Percentiles rank a stretch among this genome's conserved stretches.
These are phyloP conservation scores for Takashimella koratensis DNA, from an alignment of 1,284 basidiomycete species.

Conservation along the genomic window DNA sequence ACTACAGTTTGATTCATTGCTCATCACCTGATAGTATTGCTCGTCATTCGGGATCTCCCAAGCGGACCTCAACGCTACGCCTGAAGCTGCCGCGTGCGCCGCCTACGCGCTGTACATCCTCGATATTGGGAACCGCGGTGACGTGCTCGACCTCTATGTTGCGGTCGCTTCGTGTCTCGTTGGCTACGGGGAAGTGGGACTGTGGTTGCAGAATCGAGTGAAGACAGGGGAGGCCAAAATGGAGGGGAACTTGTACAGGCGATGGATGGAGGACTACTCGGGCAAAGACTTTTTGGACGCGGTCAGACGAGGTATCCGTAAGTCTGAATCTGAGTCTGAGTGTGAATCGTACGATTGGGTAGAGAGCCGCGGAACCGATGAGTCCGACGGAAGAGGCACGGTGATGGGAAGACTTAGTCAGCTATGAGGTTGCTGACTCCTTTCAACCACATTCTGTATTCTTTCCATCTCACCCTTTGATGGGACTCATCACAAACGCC, in stretches of 20 bases:
- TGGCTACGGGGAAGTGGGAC: constrained; percentile 91
- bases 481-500: too few species aligned
- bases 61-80: constrained; percentile 59
- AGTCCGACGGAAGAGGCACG: too few species aligned
- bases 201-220: constrained; percentile 66
- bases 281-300: constrained; percentile 67
- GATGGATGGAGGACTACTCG: constrained; percentile 80
- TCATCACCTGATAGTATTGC: constrained; percentile 66
- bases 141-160: constrained; percentile 68
- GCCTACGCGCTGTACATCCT: constrained; percentile 85
- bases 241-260: constrained; percentile 65
- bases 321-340: too few species aligned
- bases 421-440: too few species aligned
- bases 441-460: too few species aligned
- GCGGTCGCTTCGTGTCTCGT: constrained; percentile 81
- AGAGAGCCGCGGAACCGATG: too few species aligned
- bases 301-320: constrained; percentile 67
- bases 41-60: constrained; percentile 62
- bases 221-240: constrained; percentile 55
- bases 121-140: constrained; percentile 69
- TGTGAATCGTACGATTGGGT: too few species aligned
- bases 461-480: too few species aligned
- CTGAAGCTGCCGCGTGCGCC: constrained; percentile 66
- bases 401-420: too few species aligned
- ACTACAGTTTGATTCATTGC: background rate